Base-by-base conservation (phyloP, 164 flowering plant species). In the Liquidambar formosana region DNA sequence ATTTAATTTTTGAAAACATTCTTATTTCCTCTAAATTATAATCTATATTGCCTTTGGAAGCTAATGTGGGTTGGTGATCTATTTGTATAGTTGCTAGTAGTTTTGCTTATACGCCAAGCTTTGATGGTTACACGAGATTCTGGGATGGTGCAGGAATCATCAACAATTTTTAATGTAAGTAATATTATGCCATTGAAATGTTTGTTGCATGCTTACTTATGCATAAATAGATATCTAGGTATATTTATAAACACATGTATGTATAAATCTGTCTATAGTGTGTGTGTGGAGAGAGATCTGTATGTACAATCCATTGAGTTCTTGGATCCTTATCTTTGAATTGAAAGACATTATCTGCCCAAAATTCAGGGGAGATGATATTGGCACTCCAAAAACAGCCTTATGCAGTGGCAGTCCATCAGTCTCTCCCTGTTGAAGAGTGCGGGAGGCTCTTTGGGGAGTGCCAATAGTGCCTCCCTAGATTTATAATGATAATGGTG, bases 81-180 rank as follows among this genome's bases (percentile, higher is more conserved):
- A 47, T 65, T 14, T 70, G 14, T 69, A 68, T 84, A 89, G 91
- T 72, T 86, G 81, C 81, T 86, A 85, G 67, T 86, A 22, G 68
- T 89, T 58, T 74, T 87, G 79, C 82, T 89, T 45, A 44, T 86
- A 23, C 89, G 82, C 47, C 91, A 89, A 78, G 82, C 79, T 65
- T 78, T 89, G 19, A 68, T 84, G 80, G 49, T 83, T 23, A 71
- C 84, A 16, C 72, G 78, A 75, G 89, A 86, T 28, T 64, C 78
- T 48, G 88, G 84, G 63, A 66, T 82, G 61, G 63, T 80, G 59
- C 81, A 76, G 65, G 89, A 78, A 27, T 73, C 86, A 18, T 80
- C 84, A 10, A 64, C 76, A 44, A 73, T 82, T 73, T 83, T 80
- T 70, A 75, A 78, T 74, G 90, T 85, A 70, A 80, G 88, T 76